Evolutionary conservation across 2,329 filamentous ascomycete species (phyloP), one percentile per base, ranked within the genome.

Genomic region (Diaporthe citri): DNA sequence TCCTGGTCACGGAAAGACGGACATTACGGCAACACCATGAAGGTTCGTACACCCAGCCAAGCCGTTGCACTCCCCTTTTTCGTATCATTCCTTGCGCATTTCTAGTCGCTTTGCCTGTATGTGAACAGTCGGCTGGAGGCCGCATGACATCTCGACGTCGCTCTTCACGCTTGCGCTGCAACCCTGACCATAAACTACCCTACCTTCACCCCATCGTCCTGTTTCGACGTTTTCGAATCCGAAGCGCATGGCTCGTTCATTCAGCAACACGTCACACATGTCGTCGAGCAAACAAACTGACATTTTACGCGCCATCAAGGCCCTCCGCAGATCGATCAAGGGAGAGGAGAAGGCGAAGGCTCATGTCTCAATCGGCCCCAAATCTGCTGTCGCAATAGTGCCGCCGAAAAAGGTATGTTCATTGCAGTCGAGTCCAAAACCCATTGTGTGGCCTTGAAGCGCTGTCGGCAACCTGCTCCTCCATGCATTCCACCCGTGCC

Each of bases 241-340:
- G 39, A 28, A 31, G 36, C 62, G 39, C 39, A 67, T 39, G 39
- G 55, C 51, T 34, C 31, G 46, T n/a, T n/a, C 72, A 73, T 28
- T 31, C 39, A 60, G 25, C n/a, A 57, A 55, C 25, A 51, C 43
- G 22, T 25, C 43, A 56, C 52, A 51, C 25, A 62, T 74, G 74
- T 74, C 75, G 67, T 56, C 39, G 69, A 69, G 28, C 64, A 75
- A 31, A 36, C 75, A 66, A 75, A 79, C 87, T 88, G 83, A 88
- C 83, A 75, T 81, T 55, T 86, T 86, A 83, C 84, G 84, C 81
- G 80, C 85, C 55, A 78, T 88, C 64, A 86, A 95, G 93, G 93
- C 93, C 83, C 90, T 98, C 85, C 91, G 95, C 83, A 91, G 95
- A 86, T 97, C 95, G 77, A 93, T 97, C 86, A 97, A 97, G 87